A percentile compares a stretch with the other conserved stretches of the same genome.
Evolutionary conservation across 768 basidiomycete species (phyloP).

Genomic region (Termitomyces titanicus): DNA sequence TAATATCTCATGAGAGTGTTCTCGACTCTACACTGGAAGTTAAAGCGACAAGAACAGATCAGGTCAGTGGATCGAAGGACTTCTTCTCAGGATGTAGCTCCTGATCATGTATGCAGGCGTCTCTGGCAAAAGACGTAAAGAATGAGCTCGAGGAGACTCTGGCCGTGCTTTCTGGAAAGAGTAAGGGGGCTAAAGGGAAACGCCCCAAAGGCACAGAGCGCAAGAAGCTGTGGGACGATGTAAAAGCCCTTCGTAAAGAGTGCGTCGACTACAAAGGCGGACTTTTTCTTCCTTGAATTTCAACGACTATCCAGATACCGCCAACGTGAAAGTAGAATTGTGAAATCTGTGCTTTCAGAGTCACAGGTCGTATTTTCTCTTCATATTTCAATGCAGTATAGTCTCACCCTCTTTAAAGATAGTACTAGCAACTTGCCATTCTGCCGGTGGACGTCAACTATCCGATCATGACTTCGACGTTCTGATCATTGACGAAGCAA

Average conservation of each 20-base stretch:
- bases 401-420: slow-evolving; percentile 42
- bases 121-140: slow-evolving; percentile 86
- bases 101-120: slow-evolving; percentile 46
- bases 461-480: slow-evolving; percentile 82
- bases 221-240: slow-evolving; percentile 84
- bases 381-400: not conserved
- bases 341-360: slow-evolving; percentile 72
- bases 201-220: slow-evolving; percentile 67
- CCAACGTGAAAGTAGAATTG: slow-evolving; percentile 81
- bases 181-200: slow-evolving; percentile 72
- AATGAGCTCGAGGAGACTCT: slow-evolving; percentile 74
- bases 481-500: slow-evolving; percentile 96
- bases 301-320: slow-evolving; percentile 58
- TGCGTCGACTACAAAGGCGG: slow-evolving; percentile 30
- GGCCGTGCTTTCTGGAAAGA: slow-evolving; percentile 63
- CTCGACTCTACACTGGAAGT: slow-evolving; percentile 69
- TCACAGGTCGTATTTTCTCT: slow-evolving; percentile 53
- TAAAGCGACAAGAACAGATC: slow-evolving; percentile 70
- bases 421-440: slow-evolving; percentile 92
- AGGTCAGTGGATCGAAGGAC: slow-evolving; percentile 32
- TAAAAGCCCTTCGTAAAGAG: slow-evolving; percentile 88
- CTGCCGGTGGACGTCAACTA: slow-evolving; percentile 82
- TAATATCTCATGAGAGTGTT: slow-evolving; percentile 69
- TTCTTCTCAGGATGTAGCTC: not conserved
- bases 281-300: not conserved